Base-by-base conservation (phyloP, 2,329 filamentous ascomycete genomes). In the Dactylellina sp. region DNA sequence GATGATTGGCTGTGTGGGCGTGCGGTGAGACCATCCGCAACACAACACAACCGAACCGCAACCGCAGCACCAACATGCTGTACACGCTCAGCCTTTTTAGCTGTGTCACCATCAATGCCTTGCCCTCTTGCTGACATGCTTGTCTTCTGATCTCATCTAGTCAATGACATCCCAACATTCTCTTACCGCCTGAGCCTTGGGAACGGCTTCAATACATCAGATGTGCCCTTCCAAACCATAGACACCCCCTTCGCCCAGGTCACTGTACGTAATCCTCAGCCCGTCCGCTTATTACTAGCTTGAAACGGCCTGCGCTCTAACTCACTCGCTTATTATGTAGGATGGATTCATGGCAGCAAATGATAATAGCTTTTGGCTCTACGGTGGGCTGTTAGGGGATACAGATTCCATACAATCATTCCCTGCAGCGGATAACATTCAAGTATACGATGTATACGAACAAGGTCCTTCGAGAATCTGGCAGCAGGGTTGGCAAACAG, bases 301-400 rank as follows among this genome's bases (percentile, higher is more conserved):
- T 28, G 14, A 25, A 50, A 52, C n/a, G 12, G 9, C 28, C 12
- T 25, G 20, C 22, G n/a, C 14, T 20, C 32, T 62, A 22, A 53
- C 42, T 40, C 32, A 16, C 18, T 35, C 11, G 46, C 44, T n/a
- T n/a, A n/a, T n/a, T n/a, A 20, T 37, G 44, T 39, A 68, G 37
- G 50, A 77, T 64, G 77, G 77, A 18, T 77, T 77, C 44, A 78
- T 78, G 76, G 55, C 77, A 18, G 77, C 76, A 24, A 78, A 78
- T 55, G 71, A 78, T 20, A 77, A 78, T 37, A 62, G 76, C 44
- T 78, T 78, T 53, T 76, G 77, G 47, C 44, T 77, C 9, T 78
- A 78, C 32, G 77, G 77, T 46, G 77, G 77, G 7, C 39, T 74
- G 11, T 32, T 75, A 32, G 35, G n/a, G 16, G 71, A 75, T 24